Evolutionary conservation across 2,329 filamentous ascomycete species (phyloP).

Genomic region (Biscogniauxia marginata): DNA sequence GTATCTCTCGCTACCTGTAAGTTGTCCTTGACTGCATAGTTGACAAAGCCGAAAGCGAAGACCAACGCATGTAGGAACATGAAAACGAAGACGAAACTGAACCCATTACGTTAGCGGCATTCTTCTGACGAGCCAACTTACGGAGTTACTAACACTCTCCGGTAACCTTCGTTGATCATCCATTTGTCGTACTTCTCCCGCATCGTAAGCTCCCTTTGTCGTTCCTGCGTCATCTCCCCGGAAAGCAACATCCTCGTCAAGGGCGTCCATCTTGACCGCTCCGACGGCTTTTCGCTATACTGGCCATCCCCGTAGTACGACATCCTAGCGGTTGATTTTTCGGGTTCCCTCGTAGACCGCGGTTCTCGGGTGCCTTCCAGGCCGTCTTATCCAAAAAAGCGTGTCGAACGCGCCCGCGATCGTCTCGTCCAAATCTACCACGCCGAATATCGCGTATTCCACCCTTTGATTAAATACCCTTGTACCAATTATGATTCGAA

Average conservation of each 20-base stretch:
- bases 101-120: slow-evolving; percentile 17
- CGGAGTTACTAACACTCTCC: slow-evolving; percentile 63
- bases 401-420: slow-evolving; percentile 13
- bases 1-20: slow-evolving; percentile 62
- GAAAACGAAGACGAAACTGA: slow-evolving; percentile 74
- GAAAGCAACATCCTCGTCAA: slow-evolving; percentile 80
- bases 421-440: slow-evolving; percentile 13
- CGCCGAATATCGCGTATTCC: slow-evolving; percentile 16
- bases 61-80: slow-evolving; percentile 71
- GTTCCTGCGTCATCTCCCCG: slow-evolving; percentile 76
- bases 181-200: slow-evolving; percentile 77
- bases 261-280: slow-evolving; percentile 79
- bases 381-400: slow-evolving; percentile 9
- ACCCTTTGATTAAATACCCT: slow-evolving; percentile 4
- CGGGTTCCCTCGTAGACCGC: slow-evolving; percentile 11
- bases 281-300: slow-evolving; percentile 50
- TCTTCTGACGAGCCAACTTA: slow-evolving; percentile 11
- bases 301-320: slow-evolving; percentile 35
- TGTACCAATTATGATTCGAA: slow-evolving; percentile 19
- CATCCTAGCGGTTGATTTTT: slow-evolving; percentile 29
- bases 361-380: slow-evolving; percentile 10
- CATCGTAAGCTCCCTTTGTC: slow-evolving; percentile 63
- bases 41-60: slow-evolving; percentile 76
- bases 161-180: slow-evolving; percentile 88
- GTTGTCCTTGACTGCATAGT: slow-evolving; percentile 77